Percentiles rank a stretch among this genome's conserved stretches.
phyloP scores from a whole-genome alignment of 129 eudicot species.

The carrot (Daucus carota) region DNA sequence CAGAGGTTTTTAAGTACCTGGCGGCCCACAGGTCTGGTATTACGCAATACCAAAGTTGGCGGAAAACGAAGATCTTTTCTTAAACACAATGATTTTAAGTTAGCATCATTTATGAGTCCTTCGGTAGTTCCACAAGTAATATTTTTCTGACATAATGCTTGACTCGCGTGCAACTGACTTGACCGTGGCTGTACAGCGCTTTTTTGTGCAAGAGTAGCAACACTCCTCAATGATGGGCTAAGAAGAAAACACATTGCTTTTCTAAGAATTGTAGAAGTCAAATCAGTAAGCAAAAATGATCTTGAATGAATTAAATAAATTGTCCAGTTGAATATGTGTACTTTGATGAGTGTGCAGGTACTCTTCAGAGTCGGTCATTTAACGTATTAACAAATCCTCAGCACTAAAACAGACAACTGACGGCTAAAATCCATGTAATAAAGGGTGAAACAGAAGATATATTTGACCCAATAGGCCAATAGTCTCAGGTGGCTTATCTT shows the following conservation, averaged over 20 bases:
- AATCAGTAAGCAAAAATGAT: background rate
- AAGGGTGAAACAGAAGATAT: background rate
- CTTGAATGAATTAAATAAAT: background rate
- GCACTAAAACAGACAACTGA: background rate
- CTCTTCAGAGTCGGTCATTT: background rate
- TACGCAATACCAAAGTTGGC: slow-evolving; percentile 63
- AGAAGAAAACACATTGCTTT: slow-evolving; percentile 9
- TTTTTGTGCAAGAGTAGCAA: slow-evolving; percentile 22
- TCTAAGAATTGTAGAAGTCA: background rate
- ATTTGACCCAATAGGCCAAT: background rate
- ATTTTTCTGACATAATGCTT: slow-evolving; percentile 51
- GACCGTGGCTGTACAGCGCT: slow-evolving; percentile 36
- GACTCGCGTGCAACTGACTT: slow-evolving; percentile 36
- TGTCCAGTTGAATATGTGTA: background rate
- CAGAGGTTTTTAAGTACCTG: slow-evolving; percentile 37
- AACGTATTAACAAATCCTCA: background rate
- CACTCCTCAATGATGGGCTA: slow-evolving; percentile 35
- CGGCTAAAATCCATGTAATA: background rate
- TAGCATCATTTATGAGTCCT: slow-evolving; percentile 55
- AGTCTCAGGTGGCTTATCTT: background rate
- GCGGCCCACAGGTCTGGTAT: slow-evolving; percentile 73
- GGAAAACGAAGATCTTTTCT: slow-evolving; percentile 60
- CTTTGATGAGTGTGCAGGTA: background rate
- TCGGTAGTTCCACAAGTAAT: slow-evolving; percentile 64
- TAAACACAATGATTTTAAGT: slow-evolving; percentile 56